Base-by-base conservation (phyloP, 1,139 yeast species). In the Yamadazyma sp. region DNA sequence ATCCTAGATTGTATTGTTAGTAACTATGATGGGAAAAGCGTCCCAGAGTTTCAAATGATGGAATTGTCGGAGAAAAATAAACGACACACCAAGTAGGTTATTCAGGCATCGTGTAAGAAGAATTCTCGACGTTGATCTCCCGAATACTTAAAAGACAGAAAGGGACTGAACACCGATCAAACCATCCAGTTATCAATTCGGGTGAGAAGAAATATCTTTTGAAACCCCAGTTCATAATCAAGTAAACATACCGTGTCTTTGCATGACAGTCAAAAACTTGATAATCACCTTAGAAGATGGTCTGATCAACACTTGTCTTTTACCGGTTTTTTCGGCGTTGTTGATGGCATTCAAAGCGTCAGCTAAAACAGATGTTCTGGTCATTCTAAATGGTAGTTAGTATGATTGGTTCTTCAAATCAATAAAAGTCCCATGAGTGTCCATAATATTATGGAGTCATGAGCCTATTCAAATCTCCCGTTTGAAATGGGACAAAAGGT, bases 321-420 rank as follows among this genome's bases (percentile, higher is more conserved):
- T 92, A 74, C 98, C 98, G 69, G 97, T 83, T 77, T 90, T 92
- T 79, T 92, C 98, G 71, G 98, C 98, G 72, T 92, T 92, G 90
- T 90, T 88, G 71, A 92, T 92, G 61, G 96, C 82, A 72, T 92
- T 90, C 68, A 92, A 86, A 68, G 98, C 97, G 78, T 92, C 98
- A 64, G 97, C 97, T 74, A 92, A 86, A 69, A 87, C 98, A 59
- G 98, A 92, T 61, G 97, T 79, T 81, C 97, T 90, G 70, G 97
- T 89, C 97, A 92, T 89, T 71, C 67, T 75, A 30, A 28, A 28
- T 27, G 41, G 37, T 41, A 37, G 47, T 44, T 37, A 35, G 29
- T 25, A 28, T 10, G 34, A 31, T 16, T 27, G 29, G 8, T 38
- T 41, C 44, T 37, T 39, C 41, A 28, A 30, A 29, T 38, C 33